Percentiles rank a stretch among this genome's conserved stretches.
phyloP scores from a whole-genome alignment of 495 filamentous ascomycete genomes.

The Elaphomyces granulatus region DNA sequence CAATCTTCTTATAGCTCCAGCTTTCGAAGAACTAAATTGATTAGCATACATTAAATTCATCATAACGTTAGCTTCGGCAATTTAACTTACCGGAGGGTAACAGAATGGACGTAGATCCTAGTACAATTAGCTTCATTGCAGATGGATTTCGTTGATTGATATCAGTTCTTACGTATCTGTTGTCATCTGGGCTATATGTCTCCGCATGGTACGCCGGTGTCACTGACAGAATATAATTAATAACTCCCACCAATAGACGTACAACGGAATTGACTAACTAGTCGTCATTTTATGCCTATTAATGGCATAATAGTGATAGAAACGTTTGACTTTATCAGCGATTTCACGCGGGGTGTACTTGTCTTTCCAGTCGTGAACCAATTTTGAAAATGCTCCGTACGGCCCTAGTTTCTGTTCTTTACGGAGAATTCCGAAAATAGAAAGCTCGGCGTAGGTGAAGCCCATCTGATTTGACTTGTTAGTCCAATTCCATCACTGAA shows the following conservation, averaged over 20 bases:
- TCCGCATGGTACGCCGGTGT: conserved; percentile 46
- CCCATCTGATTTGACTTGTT: conserved; percentile 9
- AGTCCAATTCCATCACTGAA: conserved; percentile 10
- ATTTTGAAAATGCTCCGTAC: conserved; percentile 51
- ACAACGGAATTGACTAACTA: too few relatives aligned
- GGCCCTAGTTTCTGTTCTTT: conserved; percentile 63
- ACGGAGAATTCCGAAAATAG: conserved; percentile 47
- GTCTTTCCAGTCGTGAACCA: conserved; percentile 50
- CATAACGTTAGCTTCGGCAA: too few relatives aligned
- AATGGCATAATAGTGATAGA: conserved; percentile 49
- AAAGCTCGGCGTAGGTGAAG: conserved; percentile 18
- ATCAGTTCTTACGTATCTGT: conserved; percentile 30
- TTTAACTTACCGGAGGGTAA: too few relatives aligned
- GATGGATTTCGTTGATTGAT: not conserved
- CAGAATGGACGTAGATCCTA: conserved; percentile 5
- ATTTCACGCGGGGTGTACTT: conserved; percentile 27
- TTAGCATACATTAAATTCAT: too few relatives aligned
- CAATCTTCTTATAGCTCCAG: conserved; percentile 12
- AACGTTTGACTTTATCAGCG: conserved; percentile 49
- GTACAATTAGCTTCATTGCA: not conserved
- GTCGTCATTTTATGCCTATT: conserved; percentile 58
- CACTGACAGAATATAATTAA: too few relatives aligned
- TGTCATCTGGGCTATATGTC: conserved; percentile 48
- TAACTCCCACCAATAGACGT: too few relatives aligned
- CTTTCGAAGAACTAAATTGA: not conserved